These are phyloP conservation scores for Didymellaceae sp. DNA, from an alignment of 2,329 filamentous ascomycete species.

Conservation along the genomic window DNA sequence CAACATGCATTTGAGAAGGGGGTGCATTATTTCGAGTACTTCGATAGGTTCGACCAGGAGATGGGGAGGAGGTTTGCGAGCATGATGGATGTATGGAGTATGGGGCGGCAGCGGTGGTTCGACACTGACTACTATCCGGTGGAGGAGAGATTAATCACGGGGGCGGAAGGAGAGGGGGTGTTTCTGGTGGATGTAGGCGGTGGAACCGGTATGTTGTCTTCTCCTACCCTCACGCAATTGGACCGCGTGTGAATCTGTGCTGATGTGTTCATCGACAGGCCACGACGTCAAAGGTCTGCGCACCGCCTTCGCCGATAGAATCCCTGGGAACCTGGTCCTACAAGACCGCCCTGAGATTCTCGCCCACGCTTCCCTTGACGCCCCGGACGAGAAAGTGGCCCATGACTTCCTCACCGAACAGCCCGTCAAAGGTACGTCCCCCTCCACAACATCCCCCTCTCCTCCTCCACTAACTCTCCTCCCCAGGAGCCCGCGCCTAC, in stretches of 20 bases:
- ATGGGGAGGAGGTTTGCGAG: constrained; percentile 35
- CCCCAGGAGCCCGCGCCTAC: constrained; percentile 30
- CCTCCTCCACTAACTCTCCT: background rate
- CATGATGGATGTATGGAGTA: constrained; percentile 39
- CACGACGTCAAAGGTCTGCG: constrained; percentile 33
- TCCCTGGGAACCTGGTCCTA: constrained; percentile 29
- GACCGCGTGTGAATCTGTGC: background rate
- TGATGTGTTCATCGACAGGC: constrained; percentile 1
- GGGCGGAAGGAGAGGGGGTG: constrained; percentile 15
- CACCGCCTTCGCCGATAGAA: constrained; percentile 19
- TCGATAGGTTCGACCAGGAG: constrained; percentile 27
- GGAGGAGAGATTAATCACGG: constrained; percentile 27
- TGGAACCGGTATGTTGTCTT: constrained; percentile 15
- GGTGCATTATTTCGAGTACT: constrained; percentile 32
- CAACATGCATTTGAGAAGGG: constrained; percentile 32
- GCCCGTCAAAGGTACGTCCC: constrained; percentile 37
- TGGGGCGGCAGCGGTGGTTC: constrained; percentile 34
- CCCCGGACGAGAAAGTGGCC: constrained; percentile 35
- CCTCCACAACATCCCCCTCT: background rate
- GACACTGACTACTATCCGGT: constrained; percentile 32
- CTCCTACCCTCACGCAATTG: too few relatives aligned
- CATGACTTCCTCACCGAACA: constrained; percentile 46
- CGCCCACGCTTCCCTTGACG: constrained; percentile 26
- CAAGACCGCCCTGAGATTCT: constrained; percentile 35
- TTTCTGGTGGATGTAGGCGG: constrained; percentile 38